Conservation (phyloP, 495 filamentous ascomycete genomes). For the Penicillium lagena region DNA sequence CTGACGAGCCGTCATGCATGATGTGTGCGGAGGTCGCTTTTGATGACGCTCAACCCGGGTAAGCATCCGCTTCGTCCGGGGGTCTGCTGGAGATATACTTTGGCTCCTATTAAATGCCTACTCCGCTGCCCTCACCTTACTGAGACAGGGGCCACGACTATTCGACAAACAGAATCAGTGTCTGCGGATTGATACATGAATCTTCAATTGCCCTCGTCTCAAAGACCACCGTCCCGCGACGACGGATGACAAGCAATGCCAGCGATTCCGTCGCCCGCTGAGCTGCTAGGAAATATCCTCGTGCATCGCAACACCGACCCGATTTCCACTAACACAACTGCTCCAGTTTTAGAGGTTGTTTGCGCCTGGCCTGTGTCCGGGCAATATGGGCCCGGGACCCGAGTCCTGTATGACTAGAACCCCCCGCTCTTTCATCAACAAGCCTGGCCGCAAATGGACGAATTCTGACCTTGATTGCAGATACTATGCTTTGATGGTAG, state of each 20-base stretch:
- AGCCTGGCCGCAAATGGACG: not conserved
- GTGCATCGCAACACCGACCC: slow-evolving; percentile 17
- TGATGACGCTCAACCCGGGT: not conserved
- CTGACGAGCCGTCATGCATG: no score
- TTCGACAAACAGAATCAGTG: no score
- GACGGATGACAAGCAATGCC: slow-evolving; percentile 32
- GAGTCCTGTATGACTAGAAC: slow-evolving; percentile 41
- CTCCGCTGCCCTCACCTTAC: not conserved
- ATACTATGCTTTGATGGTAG: slow-evolving; percentile 53
- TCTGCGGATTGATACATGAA: not conserved
- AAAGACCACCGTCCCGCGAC: slow-evolving; percentile 1
- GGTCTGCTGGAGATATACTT: no score
- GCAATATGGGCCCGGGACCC: slow-evolving; percentile 52
- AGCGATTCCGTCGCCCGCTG: slow-evolving; percentile 19
- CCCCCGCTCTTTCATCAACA: not conserved
- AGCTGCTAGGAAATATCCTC: slow-evolving; percentile 21
- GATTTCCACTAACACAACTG: slow-evolving; percentile 15
- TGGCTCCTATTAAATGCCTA: not conserved
- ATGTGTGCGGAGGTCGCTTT: no score
- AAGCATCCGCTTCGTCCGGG: not conserved
- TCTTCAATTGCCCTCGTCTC: not conserved
- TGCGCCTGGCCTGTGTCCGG: slow-evolving; percentile 57
- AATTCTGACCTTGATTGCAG: slow-evolving; percentile 23
- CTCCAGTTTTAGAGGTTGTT: slow-evolving; percentile 38
- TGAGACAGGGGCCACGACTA: not conserved